Percentiles rank a stretch among this genome's conserved stretches.
Conservation (phyloP, 805 yeast genomes). For the Cephaloascus albidus region DNA sequence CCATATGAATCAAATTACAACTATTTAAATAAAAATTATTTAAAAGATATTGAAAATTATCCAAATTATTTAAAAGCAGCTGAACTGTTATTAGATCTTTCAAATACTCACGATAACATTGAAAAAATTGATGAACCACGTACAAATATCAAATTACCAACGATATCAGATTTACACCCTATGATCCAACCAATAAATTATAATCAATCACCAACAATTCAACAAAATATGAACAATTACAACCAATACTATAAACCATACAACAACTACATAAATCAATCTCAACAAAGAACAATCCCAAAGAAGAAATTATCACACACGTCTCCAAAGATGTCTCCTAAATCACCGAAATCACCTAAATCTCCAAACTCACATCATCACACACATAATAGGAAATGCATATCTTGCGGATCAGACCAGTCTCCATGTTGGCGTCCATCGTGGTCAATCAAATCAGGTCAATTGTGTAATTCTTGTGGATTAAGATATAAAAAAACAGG, state of each 20-base stretch:
- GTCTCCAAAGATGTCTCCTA: slow-evolving; percentile 1
- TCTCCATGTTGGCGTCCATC: slow-evolving; percentile 99
- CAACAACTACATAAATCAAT: background rate
- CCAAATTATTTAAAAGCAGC: slow-evolving; percentile 41
- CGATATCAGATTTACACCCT: background rate
- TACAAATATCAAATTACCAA: background rate
- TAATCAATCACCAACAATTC: background rate
- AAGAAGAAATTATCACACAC: slow-evolving; percentile 3
- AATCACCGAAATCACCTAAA: slow-evolving; percentile 8
- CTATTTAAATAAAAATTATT: slow-evolving; percentile 36
- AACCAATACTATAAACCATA: background rate
- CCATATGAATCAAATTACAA: slow-evolving; percentile 47
- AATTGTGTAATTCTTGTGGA: slow-evolving; percentile 94
- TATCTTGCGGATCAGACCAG: slow-evolving; percentile 83
- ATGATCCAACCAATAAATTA: background rate
- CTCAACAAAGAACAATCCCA: slow-evolving; percentile 3
- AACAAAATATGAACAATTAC: background rate
- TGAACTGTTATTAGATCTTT: slow-evolving; percentile 26
- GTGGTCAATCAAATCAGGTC: slow-evolving; percentile 89
- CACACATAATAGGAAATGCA: slow-evolving; percentile 48
- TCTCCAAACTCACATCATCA: slow-evolving; percentile 17
- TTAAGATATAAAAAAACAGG: slow-evolving; percentile 89
- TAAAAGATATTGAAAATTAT: slow-evolving; percentile 37
- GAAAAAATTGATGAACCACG: background rate
- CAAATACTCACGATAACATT: slow-evolving; percentile 6